Evolutionary conservation across 1,139 yeast genomes (phyloP).

Genomic region (Yamadazyma sp.): DNA sequence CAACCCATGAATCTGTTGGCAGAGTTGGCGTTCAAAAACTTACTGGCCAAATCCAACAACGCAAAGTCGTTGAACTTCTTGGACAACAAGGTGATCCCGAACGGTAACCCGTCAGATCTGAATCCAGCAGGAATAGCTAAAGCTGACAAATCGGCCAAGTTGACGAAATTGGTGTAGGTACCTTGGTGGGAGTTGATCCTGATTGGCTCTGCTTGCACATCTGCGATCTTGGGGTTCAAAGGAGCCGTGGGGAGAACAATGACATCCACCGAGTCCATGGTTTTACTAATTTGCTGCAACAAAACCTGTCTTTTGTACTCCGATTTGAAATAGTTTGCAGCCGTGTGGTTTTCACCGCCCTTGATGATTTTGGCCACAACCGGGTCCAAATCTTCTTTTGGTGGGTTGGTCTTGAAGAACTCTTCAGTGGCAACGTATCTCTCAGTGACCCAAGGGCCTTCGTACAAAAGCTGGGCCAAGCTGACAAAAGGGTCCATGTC

Average conservation of each 20-base stretch:
- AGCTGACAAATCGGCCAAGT: conserved; percentile 90
- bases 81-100: conserved; percentile 84
- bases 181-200: conserved; percentile 86
- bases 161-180: conserved; percentile 94
- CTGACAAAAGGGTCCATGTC: conserved; percentile 76
- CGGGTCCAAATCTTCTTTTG: conserved; percentile 71
- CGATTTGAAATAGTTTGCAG: conserved; percentile 78
- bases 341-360: conserved; percentile 75
- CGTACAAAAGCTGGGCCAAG: conserved; percentile 86
- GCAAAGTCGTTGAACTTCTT: conserved; percentile 86
- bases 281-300: conserved; percentile 58
- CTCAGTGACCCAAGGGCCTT: conserved; percentile 99
- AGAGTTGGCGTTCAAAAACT: conserved; percentile 51
- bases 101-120: conserved; percentile 80
- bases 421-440: conserved; percentile 81
- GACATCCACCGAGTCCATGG: conserved; percentile 65
- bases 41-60: conserved; percentile 75
- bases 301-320: conserved; percentile 84
- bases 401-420: conserved; percentile 74
- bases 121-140: conserved; percentile 90
- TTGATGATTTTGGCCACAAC: conserved; percentile 75
- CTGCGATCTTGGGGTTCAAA: conserved; percentile 75
- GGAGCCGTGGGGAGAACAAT: conserved; percentile 93
- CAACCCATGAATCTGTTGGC: conserved; percentile 35
- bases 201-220: conserved; percentile 77